Conservation (phyloP, 2,329 filamentous ascomycete genomes). For the Clarireedia sp. region DNA sequence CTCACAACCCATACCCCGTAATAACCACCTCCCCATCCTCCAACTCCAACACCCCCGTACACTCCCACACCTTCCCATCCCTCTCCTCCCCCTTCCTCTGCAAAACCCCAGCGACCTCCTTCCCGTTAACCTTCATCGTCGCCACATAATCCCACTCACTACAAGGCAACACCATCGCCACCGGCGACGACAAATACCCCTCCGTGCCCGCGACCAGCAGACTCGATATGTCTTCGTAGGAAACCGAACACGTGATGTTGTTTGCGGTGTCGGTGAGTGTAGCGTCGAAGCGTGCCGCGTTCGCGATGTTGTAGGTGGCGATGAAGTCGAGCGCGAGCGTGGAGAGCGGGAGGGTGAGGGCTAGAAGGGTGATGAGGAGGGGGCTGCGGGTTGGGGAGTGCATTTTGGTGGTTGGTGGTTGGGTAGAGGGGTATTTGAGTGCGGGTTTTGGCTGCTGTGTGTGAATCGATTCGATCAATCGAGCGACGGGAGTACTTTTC, state of each 20-base stretch:
- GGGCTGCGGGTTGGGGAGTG: no score
- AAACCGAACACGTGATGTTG: not conserved
- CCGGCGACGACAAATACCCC: not conserved
- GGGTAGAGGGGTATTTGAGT: no score
- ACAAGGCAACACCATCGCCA: not conserved
- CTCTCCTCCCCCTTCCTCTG: not conserved
- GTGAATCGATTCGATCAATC: no score
- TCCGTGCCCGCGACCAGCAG: not conserved
- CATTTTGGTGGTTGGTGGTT: no score
- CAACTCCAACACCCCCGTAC: no score
- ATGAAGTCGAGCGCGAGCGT: not conserved
- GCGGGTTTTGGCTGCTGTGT: no score
- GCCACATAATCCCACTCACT: not conserved
- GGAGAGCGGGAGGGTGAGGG: not conserved
- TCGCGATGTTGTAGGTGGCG: not conserved
- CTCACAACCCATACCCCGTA: no score
- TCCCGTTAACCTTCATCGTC: not conserved
- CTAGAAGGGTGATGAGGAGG: no score
- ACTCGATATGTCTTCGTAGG: not conserved
- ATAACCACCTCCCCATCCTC: no score
- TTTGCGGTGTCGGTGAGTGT: not conserved
- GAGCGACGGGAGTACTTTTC: no score
- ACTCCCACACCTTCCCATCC: not conserved
- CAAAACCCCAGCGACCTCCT: not conserved
- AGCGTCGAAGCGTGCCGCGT: not conserved